These are phyloP conservation scores for Quercus wislizeni DNA, from an alignment of 306 rosid genomes.

Conservation along the genomic window DNA sequence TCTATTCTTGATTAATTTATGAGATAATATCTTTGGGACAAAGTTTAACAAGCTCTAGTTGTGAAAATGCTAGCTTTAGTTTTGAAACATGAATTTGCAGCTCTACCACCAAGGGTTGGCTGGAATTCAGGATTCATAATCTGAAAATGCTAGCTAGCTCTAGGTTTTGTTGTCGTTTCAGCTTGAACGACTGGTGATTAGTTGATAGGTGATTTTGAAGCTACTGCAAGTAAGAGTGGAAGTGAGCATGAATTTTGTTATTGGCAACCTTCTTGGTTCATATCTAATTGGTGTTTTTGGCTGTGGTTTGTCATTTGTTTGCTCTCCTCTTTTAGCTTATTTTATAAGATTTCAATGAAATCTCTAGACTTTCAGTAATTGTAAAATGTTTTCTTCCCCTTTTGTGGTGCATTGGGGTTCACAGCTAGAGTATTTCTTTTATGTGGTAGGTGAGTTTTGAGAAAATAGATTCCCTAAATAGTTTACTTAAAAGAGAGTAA, in stretches of 20 bases:
- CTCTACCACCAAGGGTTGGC: not conserved
- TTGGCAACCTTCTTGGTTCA: not conserved
- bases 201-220: not conserved
- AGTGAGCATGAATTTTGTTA: not conserved
- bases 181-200: not conserved
- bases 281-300: not conserved
- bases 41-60: too few species aligned
- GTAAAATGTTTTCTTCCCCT: too few species aligned
- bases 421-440: not conserved
- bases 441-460: not conserved
- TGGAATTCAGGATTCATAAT: not conserved
- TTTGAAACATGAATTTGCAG: not conserved
- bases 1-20: not conserved
- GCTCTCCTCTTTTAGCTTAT: too few species aligned
- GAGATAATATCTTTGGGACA: not conserved
- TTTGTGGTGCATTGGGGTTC: too few species aligned
- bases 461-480: not conserved
- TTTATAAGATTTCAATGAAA: too few species aligned
- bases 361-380: too few species aligned
- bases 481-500: not conserved
- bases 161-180: not conserved
- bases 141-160: not conserved
- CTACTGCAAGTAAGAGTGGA: not conserved
- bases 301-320: too few species aligned
- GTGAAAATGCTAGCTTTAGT: too few species aligned